Evolutionary conservation across 352 stramenopile species (phyloP).

Genomic region (Phytopythium ostracodes): DNA sequence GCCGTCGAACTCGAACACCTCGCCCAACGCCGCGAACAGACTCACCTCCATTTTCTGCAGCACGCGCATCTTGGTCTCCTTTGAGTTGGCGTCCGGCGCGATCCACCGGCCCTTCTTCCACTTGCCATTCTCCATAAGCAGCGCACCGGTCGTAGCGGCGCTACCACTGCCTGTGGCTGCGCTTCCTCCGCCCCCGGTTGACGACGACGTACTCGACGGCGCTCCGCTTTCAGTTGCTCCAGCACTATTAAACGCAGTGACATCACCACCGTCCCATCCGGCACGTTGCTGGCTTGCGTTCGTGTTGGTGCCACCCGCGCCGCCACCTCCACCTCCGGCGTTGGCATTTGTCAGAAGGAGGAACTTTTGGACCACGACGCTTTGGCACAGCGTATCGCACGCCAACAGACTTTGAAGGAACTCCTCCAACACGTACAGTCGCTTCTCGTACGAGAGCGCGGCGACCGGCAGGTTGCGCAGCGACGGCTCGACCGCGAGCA

Average conservation of each 20-base stretch:
- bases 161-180: constrained; percentile 5
- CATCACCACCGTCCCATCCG: neutral
- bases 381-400: constrained; percentile 73
- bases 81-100: constrained; percentile 58
- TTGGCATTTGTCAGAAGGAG: constrained; percentile 34
- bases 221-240: neutral
- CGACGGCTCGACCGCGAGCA: constrained; percentile 37
- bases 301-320: neutral
- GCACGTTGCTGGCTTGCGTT: neutral
- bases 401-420: constrained; percentile 71
- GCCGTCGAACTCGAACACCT: constrained; percentile 85
- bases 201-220: neutral
- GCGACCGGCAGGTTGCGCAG: constrained; percentile 36
- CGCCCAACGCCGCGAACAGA: constrained; percentile 66
- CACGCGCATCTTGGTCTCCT: constrained; percentile 78
- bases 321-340: neutral
- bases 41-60: constrained; percentile 79
- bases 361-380: constrained; percentile 71
- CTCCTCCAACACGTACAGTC: constrained; percentile 51
- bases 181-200: neutral
- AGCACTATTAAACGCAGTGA: neutral
- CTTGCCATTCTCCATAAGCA: constrained; percentile 71
- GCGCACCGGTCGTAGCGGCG: neutral
- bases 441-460: constrained; percentile 56
- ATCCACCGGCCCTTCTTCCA: constrained; percentile 57